Conservation (phyloP, 1,284 basidiomycete species). For the Gymnopus androsaceus region DNA sequence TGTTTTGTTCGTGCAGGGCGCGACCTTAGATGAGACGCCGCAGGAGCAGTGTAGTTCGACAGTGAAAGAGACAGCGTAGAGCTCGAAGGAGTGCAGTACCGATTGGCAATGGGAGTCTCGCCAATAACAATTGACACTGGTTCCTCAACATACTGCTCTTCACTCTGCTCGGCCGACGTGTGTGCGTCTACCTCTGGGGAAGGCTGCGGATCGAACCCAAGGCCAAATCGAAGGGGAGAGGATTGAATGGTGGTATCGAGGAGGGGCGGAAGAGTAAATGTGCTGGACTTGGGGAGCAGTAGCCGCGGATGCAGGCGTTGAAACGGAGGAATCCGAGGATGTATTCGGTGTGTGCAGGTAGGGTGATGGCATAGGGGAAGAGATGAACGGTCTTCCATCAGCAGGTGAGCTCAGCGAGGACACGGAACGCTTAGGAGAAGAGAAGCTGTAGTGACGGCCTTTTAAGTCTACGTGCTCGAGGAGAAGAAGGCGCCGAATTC, state of each 20-base stretch:
- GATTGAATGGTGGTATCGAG: constrained; percentile 54
- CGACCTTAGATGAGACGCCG: constrained; percentile 29
- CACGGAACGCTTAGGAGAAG: constrained; percentile 51
- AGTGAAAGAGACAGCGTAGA: constrained; percentile 31
- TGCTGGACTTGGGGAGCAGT: constrained; percentile 46
- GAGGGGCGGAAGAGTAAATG: constrained; percentile 43
- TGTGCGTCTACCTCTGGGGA: constrained; percentile 5
- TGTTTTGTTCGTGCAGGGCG: constrained; percentile 25
- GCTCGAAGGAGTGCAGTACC: constrained; percentile 38
- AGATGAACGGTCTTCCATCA: constrained; percentile 9
- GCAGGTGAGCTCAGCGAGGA: constrained; percentile 35
- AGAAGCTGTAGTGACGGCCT: constrained; percentile 57
- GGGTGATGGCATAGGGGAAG: constrained; percentile 30
- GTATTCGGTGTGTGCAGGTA: constrained; percentile 35
- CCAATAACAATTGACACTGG: constrained; percentile 25
- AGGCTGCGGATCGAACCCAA: constrained; percentile 35
- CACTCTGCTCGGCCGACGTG: neutral
- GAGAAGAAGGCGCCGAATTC: constrained; percentile 27
- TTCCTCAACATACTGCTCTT: neutral
- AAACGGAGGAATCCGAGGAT: constrained; percentile 47
- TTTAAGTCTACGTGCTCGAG: constrained; percentile 43
- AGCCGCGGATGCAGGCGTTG: constrained; percentile 43
- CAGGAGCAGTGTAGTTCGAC: constrained; percentile 11
- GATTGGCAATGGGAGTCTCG: constrained; percentile 51
- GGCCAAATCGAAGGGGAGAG: constrained; percentile 42